Evolutionary conservation across 2,329 filamentous ascomycete species (phyloP), one percentile per base, ranked within the genome.

Genomic region (Chaetomium strumarium): DNA sequence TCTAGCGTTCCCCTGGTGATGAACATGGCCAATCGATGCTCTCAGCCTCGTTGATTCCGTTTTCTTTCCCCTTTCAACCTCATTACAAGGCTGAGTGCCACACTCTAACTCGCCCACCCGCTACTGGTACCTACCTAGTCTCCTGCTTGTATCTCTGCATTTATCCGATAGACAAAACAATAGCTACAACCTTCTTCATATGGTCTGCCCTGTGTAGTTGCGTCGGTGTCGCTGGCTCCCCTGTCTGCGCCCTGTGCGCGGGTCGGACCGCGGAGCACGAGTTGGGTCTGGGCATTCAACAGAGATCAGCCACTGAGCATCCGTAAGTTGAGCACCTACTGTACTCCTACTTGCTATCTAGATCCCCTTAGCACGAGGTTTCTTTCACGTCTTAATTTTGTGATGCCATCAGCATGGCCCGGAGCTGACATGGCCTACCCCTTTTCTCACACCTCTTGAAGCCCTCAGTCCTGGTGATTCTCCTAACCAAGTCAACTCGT

Each of bases 1-100:
- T 54, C 59, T 46, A 43, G 34, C 39, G 29, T 43, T 52, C 47
- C 56, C 61, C 48, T 37, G 14, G 13, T n/a, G 20, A 48, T 29
- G 16, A 48, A 49, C 34, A 37, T 24, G 8, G 20, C 16, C 37
- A 39, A 19, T 13, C 13, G 9, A 9, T 5, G 30, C 13, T 33
- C 19, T 42, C 40, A 52, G 41, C 45, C 53, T 52, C 38, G 20
- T 29, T 8, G 29, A 5, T 31, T 38, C 30, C 33, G 44, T 36
- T 47, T 51, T 53, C 46, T 55, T 24, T 41, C 43, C 14, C 41
- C 33, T 33, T 46, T 41, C 36, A 49, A 40, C 51, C 30, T 43
- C 37, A 16, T 41, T 16, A 49, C 36, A 49, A 46, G 46, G 46
- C 42, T 36, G 31, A 29, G 29, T 41, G 46, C 19, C 12, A 41